Percentiles rank a stretch among this genome's conserved stretches.
Evolutionary conservation across 2,329 filamentous ascomycete genomes (phyloP).

Genomic region (Pyrenochaeta sp.): DNA sequence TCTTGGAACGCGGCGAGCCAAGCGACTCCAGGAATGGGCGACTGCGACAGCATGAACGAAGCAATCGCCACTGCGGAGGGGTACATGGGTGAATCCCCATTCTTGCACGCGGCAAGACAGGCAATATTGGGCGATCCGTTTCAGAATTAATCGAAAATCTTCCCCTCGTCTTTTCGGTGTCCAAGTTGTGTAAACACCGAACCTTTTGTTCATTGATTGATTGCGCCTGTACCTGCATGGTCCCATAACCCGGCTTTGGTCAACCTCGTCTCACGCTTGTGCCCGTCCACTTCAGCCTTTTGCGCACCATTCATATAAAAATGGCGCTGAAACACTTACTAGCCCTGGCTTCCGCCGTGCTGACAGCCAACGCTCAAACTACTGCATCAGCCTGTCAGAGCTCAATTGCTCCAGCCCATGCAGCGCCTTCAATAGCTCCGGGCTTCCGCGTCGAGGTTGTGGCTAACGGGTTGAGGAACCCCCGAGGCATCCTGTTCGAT

Average conservation of each 20-base stretch:
- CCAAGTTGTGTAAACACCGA: not conserved
- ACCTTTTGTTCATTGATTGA: not conserved
- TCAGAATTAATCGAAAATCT: not conserved
- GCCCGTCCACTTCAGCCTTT: conserved; percentile 15
- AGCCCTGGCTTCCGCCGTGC: conserved; percentile 30
- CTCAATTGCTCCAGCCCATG: conserved; percentile 48
- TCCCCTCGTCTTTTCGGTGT: not conserved
- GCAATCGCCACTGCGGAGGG: conserved; percentile 24
- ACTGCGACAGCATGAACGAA: conserved; percentile 7
- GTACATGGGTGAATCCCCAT: conserved; percentile 17
- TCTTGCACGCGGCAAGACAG: conserved; percentile 1
- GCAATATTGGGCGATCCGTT: not conserved
- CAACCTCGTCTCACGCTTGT: conserved; percentile 1
- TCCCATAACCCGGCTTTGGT: conserved; percentile 1
- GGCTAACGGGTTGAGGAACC: conserved; percentile 54
- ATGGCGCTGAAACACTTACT: conserved; percentile 38
- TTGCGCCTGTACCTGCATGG: conserved; percentile 15
- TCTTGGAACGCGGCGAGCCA: conserved; percentile 24
- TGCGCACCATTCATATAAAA: conserved; percentile 19
- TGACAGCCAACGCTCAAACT: conserved; percentile 34
- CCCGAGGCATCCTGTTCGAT: conserved; percentile 60
- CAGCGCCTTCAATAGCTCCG: conserved; percentile 52
- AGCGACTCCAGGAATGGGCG: conserved; percentile 26
- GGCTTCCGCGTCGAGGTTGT: conserved; percentile 57
- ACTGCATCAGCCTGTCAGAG: conserved; percentile 43